Evolutionary conservation across 2,329 filamentous ascomycete genomes (phyloP), one percentile per base, ranked within the genome.

Genomic region (Talaromyces sp.): DNA sequence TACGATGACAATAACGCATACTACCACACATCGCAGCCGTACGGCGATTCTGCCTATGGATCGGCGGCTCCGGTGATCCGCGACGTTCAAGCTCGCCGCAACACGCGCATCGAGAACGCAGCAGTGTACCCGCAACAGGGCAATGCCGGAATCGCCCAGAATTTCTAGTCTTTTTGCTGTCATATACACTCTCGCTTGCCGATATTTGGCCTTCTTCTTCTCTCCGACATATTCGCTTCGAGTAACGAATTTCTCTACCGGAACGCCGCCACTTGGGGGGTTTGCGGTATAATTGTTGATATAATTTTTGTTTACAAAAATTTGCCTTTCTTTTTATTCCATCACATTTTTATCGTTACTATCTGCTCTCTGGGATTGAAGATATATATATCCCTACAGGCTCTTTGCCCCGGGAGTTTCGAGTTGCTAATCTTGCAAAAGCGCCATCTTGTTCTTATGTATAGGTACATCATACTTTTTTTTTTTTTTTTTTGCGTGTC

Each of bases 81-180:
- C 59, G 94, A 99, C 74, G 94, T 97, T 65, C 88, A 89, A 64
- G 94, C 94, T 29, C 83, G 94, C 67, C 86, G 94, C 65, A 97
- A 97, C 78, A 97, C 94, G 12, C 86, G 92, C 63, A 97, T 99
- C 70, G 92, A 97, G 78, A 96, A 89, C 72, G 88, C 91, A 2
- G 85, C 90, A 51, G 90, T 94, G 64, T 95, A 90, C 69, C 92
- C 93, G 11, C 91, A 95, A 71, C 92, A 96, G 79, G 86, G 85
- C 35, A 96, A 90, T 69, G 91, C 91, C 43, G 94, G 94, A 61
- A 97, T 99, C 69, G 90, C 94, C 32, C 94, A 97, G 77, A 99
- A 99, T 76, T 99, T 99, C 70, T 97, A 85, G 63, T 32, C 19
- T 46, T 31, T 31, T 31, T 31, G 11, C 2, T 35, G 32, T 35